Base-by-base conservation (phyloP, 768 basidiomycete genomes). In the Dioszegia aurantiaca region DNA sequence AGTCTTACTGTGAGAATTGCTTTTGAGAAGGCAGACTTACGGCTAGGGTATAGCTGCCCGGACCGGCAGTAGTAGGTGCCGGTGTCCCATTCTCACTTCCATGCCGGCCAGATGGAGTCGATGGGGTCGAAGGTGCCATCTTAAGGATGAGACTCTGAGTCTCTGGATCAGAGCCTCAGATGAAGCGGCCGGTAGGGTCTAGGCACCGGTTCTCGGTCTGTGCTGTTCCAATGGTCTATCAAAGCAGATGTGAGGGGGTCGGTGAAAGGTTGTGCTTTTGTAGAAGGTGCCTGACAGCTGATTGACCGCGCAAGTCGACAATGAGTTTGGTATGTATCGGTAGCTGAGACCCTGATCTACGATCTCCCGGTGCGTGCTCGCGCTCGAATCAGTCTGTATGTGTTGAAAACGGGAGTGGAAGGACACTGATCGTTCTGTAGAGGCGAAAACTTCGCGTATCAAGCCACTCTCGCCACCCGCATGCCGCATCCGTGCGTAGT, bases 101-200 rank as follows among this genome's bases (percentile, higher is more conserved):
- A 47, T 60, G 58, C 14, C 54, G 48, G 41, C 62, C 64, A 37
- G 41, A 56, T 5, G 65, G 66, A 8, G 73, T 69, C 28, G 69
- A 68, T 41, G 71, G 67, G 11, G 65, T 69, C 5, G 71, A 70
- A 28, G 69, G 69, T 1, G 73, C 71, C 73, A 75, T 75, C 24
- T 10, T 44, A 42, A 16, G 23, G n/a, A 9, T 24, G 24, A 3
- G 40, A 41, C 4, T 45, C 26, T 24, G 14, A 21, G 23, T 36
- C 40, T n/a, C n/a, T n/a, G n/a, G n/a, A n/a, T n/a, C n/a, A n/a
- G n/a, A n/a, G n/a, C n/a, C n/a, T n/a, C n/a, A n/a, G n/a, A n/a
- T n/a, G n/a, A n/a, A n/a, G n/a, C n/a, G n/a, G n/a, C n/a, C n/a
- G n/a, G n/a, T n/a, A n/a, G n/a, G n/a, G n/a, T n/a, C n/a, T n/a